These are phyloP conservation scores for Alopecurus myosuroides DNA, from an alignment of 176 grass and related monocot genomes.

Conservation along the genomic window DNA sequence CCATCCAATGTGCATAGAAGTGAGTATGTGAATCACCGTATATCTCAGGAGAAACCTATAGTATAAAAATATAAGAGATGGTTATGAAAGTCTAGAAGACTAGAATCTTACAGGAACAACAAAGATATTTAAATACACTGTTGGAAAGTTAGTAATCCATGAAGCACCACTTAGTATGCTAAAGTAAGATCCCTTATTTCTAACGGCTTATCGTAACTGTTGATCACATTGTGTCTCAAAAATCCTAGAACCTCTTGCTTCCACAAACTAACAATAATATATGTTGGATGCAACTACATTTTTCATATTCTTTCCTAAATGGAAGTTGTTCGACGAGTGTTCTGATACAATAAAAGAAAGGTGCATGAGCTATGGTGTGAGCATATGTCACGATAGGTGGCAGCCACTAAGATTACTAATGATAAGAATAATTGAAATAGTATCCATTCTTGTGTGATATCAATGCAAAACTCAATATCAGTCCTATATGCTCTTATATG, in stretches of 20 bases:
- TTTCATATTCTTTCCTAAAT: background rate
- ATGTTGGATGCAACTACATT: background rate
- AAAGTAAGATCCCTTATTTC: background rate
- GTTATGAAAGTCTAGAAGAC: background rate
- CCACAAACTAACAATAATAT: background rate
- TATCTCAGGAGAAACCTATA: background rate
- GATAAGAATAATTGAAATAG: background rate
- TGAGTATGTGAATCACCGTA: background rate
- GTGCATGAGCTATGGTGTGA: background rate
- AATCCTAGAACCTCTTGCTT: background rate
- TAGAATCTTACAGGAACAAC: background rate
- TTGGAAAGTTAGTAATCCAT: background rate
- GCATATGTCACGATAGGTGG: background rate
- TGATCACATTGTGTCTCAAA: background rate
- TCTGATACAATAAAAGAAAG: background rate
- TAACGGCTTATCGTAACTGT: too few species aligned
- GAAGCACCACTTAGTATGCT: background rate
- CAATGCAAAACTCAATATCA: background rate
- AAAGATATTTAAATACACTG: background rate
- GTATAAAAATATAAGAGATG: background rate
- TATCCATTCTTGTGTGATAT: background rate
- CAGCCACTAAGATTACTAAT: background rate
- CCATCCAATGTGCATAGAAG: background rate
- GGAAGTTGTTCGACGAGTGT: background rate
- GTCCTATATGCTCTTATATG: background rate